These are phyloP conservation scores for Bipolaris bicolor DNA, from an alignment of 2,329 filamentous ascomycete genomes.

Conservation along the genomic window DNA sequence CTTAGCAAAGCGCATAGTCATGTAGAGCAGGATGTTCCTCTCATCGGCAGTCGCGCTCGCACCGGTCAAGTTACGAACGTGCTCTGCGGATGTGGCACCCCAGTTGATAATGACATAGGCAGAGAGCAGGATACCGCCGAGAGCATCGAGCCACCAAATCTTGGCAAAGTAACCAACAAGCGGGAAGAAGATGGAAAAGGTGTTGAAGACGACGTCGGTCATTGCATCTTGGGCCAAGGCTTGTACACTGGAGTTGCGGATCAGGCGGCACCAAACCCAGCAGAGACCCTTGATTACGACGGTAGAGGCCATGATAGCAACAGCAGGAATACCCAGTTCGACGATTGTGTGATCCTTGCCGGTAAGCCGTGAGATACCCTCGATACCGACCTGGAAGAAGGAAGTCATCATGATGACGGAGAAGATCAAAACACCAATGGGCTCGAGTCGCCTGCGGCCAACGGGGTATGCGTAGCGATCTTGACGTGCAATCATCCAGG, in stretches of 20 bases:
- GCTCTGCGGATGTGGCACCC: slow-evolving; percentile 73
- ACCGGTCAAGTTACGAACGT: slow-evolving; percentile 81
- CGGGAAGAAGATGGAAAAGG: slow-evolving; percentile 86
- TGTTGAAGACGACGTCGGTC: slow-evolving; percentile 87
- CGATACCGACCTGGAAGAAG: slow-evolving; percentile 77
- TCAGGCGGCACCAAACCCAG: slow-evolving; percentile 86
- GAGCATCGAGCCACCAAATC: slow-evolving; percentile 83
- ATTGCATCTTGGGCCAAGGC: slow-evolving; percentile 73
- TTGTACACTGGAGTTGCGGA: slow-evolving; percentile 85
- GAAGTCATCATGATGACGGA: slow-evolving; percentile 86
- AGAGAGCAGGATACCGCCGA: slow-evolving; percentile 79
- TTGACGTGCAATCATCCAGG: slow-evolving; percentile 72
- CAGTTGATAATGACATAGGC: slow-evolving; percentile 80
- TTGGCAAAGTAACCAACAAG: slow-evolving; percentile 76
- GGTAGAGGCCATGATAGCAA: slow-evolving; percentile 80
- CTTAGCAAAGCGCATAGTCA: slow-evolving; percentile 92
- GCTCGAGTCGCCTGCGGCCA: slow-evolving; percentile 77
- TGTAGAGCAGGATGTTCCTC: slow-evolving; percentile 83
- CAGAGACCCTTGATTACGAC: slow-evolving; percentile 81
- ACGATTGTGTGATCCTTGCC: slow-evolving; percentile 70
- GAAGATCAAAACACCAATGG: slow-evolving; percentile 79
- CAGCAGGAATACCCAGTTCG: slow-evolving; percentile 73
- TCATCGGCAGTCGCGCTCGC: slow-evolving; percentile 80
- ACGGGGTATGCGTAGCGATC: slow-evolving; percentile 80
- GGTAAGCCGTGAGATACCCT: slow-evolving; percentile 70